These are phyloP conservation scores for Fusarium sp. DNA, from an alignment of 2,329 filamentous ascomycete species.

Conservation along the genomic window DNA sequence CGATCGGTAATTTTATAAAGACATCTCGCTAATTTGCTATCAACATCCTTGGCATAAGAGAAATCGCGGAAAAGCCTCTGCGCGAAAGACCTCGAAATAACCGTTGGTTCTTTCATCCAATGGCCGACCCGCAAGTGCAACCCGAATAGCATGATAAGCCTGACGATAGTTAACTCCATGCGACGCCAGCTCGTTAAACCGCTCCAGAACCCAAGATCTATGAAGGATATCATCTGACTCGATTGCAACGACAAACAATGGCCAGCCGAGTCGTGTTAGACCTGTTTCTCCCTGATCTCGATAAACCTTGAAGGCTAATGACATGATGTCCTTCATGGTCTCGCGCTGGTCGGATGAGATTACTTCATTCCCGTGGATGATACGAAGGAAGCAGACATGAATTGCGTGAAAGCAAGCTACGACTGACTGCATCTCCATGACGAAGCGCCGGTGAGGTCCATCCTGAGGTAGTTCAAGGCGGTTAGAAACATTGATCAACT, in stretches of 20 bases:
- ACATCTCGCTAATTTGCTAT: neutral
- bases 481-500: neutral
- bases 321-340: neutral
- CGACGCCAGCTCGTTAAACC: neutral
- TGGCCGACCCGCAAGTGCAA: neutral
- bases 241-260: neutral
- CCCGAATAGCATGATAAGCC: neutral
- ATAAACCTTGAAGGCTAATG: neutral
- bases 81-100: neutral
- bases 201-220: neutral
- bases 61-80: neutral
- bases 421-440: neutral
- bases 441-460: neutral
- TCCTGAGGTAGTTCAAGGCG: neutral
- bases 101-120: neutral
- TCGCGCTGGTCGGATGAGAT: neutral
- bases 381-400: neutral
- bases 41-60: neutral
- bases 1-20: neutral
- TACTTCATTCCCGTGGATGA: neutral
- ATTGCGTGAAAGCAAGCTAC: neutral
- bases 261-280: neutral
- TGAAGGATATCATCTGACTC: slow-evolving; percentile 3
- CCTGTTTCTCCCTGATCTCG: neutral
- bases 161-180: neutral